Evolutionary conservation across 2,329 filamentous ascomycete genomes (phyloP).

Genomic region (Paecilomyces fulvus): DNA sequence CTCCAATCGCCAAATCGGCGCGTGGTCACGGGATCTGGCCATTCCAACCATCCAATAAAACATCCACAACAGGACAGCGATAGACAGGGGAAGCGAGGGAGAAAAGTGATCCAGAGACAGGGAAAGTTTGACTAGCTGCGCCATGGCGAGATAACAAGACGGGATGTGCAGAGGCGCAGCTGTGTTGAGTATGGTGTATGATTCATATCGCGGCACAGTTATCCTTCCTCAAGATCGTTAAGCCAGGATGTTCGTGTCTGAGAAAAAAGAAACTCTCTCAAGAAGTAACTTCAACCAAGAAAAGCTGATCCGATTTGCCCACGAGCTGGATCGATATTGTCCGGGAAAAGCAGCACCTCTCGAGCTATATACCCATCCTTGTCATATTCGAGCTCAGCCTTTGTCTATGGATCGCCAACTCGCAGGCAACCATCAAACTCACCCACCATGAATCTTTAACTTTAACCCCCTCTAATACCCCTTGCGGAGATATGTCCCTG

Average conservation of each 20-base stretch:
- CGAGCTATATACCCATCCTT: background rate
- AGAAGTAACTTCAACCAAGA: background rate
- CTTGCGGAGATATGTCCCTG: background rate
- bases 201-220: background rate
- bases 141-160: background rate
- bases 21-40: slow-evolving; percentile 25
- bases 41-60: background rate
- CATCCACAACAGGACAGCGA: background rate
- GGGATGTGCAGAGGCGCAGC: background rate
- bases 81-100: background rate
- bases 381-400: background rate
- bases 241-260: background rate
- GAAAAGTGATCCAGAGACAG: background rate
- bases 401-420: background rate
- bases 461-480: background rate
- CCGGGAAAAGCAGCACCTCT: background rate
- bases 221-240: background rate
- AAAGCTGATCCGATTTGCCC: background rate
- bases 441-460: background rate
- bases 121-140: background rate
- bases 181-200: background rate
- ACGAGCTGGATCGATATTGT: background rate
- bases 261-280: background rate
- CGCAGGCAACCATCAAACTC: background rate
- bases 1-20: slow-evolving; percentile 27